Conservation (phyloP, 2,329 filamentous ascomycete genomes). For the Arachnopeziza araneosa region DNA sequence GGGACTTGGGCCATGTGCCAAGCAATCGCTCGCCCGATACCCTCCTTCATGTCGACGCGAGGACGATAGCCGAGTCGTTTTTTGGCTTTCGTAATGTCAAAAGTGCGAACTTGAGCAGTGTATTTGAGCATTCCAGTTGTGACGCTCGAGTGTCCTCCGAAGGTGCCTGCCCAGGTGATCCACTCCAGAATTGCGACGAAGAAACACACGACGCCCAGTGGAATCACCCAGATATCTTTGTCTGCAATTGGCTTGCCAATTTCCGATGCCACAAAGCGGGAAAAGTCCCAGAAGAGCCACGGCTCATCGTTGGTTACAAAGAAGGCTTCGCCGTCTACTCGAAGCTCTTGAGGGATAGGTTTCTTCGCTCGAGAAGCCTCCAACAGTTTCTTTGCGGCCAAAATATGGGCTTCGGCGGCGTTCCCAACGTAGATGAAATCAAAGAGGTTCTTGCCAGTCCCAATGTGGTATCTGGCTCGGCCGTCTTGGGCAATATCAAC, state of each 20-base stretch:
- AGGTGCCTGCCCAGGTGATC: not conserved
- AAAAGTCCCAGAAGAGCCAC: constrained; percentile 83
- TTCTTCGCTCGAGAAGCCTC: constrained; percentile 23
- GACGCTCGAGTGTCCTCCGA: not conserved
- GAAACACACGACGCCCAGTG: not conserved
- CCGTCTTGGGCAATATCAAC: constrained; percentile 38
- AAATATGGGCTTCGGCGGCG: constrained; percentile 45
- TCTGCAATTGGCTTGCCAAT: not conserved
- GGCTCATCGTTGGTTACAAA: constrained; percentile 83
- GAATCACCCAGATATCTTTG: not conserved
- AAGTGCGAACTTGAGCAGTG: not conserved
- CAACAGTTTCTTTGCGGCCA: constrained; percentile 36
- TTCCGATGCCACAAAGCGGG: not conserved
- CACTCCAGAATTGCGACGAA: not conserved
- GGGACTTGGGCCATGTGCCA: no score
- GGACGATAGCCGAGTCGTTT: not conserved
- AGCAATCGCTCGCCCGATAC: not conserved
- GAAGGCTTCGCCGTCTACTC: constrained; percentile 75
- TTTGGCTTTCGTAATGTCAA: not conserved
- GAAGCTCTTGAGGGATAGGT: not conserved
- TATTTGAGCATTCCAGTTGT: not conserved
- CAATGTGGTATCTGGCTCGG: constrained; percentile 45
- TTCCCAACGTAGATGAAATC: constrained; percentile 49
- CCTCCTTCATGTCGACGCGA: not conserved
- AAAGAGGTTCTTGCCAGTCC: constrained; percentile 46